phyloP scores from a whole-genome alignment of 345 rosid genomes.

The Excoecaria agallocha region DNA sequence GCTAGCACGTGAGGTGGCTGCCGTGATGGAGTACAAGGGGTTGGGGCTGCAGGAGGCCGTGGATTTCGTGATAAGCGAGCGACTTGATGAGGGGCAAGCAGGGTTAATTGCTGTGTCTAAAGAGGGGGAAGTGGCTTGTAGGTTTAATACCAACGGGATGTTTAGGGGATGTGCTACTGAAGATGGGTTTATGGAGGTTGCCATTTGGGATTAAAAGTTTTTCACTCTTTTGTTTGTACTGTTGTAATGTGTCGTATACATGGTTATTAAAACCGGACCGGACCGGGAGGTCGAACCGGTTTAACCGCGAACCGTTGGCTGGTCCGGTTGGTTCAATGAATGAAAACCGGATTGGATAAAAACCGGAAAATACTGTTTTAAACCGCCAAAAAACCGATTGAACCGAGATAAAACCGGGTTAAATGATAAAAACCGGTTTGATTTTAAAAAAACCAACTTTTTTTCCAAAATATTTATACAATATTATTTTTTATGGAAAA shows the following conservation, averaged over 20 bases:
- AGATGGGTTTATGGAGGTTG: conserved; percentile 85
- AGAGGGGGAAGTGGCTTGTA: conserved; percentile 81
- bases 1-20: conserved; percentile 85
- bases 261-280: no score
- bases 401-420: no score
- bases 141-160: conserved; percentile 79
- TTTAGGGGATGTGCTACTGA: conserved; percentile 88
- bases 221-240: neutral
- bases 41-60: conserved; percentile 72
- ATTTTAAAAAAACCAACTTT: no score
- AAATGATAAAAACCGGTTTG: no score
- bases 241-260: neutral
- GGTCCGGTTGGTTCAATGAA: no score
- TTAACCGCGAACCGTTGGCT: no score
- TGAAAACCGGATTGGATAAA: no score
- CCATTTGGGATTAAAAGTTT: conserved; percentile 46
- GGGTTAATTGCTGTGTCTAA: conserved; percentile 90
- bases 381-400: no score
- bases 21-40: conserved; percentile 97
- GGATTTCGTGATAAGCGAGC: conserved; percentile 65
- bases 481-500: no score
- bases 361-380: no score
- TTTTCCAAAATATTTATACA: no score
- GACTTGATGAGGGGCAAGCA: conserved; percentile 77
- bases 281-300: no score